Conservation (phyloP, 306 rosid genomes). For the Hippophae tibetana region DNA sequence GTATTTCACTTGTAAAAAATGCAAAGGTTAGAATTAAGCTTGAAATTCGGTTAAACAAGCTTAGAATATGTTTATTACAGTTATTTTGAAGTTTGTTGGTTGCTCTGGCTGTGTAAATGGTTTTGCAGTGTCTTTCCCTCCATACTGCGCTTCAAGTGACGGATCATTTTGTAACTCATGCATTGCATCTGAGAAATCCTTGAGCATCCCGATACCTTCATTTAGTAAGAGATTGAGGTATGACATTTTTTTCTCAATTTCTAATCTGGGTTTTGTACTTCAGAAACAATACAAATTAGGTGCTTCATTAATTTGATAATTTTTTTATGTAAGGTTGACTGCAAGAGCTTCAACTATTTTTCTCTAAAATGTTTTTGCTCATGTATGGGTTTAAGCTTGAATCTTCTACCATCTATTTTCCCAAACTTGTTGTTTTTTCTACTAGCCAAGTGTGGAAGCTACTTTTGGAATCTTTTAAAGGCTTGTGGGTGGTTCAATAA, state of each 20-base stretch:
- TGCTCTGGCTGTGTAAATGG: constrained; percentile 12
- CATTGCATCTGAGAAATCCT: constrained; percentile 40
- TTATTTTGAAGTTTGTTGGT: constrained; percentile 8
- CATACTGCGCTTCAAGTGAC: constrained; percentile 49
- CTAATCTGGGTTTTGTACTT: background rate
- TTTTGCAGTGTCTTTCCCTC: constrained; percentile 56
- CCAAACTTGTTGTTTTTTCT: too few relatives aligned
- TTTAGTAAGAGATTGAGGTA: constrained; percentile 52
- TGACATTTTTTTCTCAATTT: constrained; percentile 8
- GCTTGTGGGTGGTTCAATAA: constrained; percentile 5
- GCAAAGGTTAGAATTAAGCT: constrained; percentile 55
- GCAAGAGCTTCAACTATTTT: constrained; percentile 7
- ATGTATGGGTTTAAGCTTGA: too few relatives aligned
- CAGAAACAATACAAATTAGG: background rate
- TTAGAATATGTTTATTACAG: constrained; percentile 13
- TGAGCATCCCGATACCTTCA: constrained; percentile 26
- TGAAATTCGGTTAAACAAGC: constrained; percentile 1
- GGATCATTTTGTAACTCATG: constrained; percentile 78
- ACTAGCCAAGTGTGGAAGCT: too few relatives aligned
- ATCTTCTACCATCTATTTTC: too few relatives aligned
- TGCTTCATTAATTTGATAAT: background rate
- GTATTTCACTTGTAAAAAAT: constrained; percentile 63
- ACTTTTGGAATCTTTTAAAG: too few relatives aligned
- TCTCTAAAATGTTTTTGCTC: too few relatives aligned
- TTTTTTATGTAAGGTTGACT: background rate